Evolutionary conservation across 331 rosid genomes (phyloP), one percentile per base, ranked within the genome.

Genomic region (Acacia concinna): DNA sequence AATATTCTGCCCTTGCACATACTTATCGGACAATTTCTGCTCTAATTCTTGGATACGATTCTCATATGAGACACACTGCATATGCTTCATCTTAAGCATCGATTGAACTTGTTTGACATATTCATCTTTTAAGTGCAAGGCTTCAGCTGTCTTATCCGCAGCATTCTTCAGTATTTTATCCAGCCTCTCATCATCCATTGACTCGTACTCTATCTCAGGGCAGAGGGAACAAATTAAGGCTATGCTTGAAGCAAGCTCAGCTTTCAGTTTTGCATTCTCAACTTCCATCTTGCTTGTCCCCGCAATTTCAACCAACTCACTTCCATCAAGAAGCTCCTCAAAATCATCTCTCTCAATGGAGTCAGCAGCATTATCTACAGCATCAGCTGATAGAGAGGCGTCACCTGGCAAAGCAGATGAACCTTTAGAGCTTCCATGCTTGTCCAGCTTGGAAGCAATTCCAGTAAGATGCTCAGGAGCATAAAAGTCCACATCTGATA

Each of bases 261-360:
- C 99, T 88, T 93, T 96, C 87, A 96, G 85, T 86, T 93, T 93
- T 66, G 99, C 98, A 88, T 96, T 96, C 82, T 93, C 98, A 86
- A 96, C 99, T 79, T 96, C 99, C 91, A 96, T 28, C 88, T 87
- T 93, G 88, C 92, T 86, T 60, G 99, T 96, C 73, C 99, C 99
- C 75, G 97, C 93, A 79, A 96, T 90, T 89, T 96, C 99, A 38
- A 93, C 83, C 85, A 96, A 82, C 79, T 85, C 99, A 80, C 90
- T 86, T 68, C 86, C 87, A 82, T 93, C 97, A 71, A 84, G 88
- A 70, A 91, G 81, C 76, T 88, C 93, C 84, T 86, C 93, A 68
- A 85, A 82, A 78, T 86, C 91, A 37, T 73, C 79, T 75, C 86
- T 88, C 83, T 86, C 94, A 79, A 79, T 63, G 71, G 82, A 78